phyloP scores from a whole-genome alignment of 2,329 filamentous ascomycete genomes.

The Ophidiomyces ophidiicola region DNA sequence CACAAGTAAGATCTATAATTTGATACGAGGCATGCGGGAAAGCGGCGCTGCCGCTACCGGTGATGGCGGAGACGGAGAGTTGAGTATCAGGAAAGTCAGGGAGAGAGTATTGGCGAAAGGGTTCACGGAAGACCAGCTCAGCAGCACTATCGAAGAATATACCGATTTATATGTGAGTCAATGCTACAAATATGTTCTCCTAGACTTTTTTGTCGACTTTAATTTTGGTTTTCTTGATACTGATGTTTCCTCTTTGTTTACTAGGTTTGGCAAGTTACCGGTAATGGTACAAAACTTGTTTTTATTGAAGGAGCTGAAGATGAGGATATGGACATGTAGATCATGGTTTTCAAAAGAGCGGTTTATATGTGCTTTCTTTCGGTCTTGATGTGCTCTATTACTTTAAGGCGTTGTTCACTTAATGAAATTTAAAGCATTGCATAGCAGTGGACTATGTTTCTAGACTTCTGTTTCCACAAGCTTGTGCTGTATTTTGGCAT shows the following conservation, averaged over 20 bases:
- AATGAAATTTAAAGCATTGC: too few relatives aligned
- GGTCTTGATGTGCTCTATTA: too few relatives aligned
- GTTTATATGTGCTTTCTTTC: too few relatives aligned
- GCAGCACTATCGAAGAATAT: constrained; percentile 79
- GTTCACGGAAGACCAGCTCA: constrained; percentile 89
- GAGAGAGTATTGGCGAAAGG: constrained; percentile 91
- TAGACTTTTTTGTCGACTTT: not conserved
- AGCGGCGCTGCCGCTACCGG: constrained; percentile 68
- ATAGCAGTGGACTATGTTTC: too few relatives aligned
- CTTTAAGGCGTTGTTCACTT: too few relatives aligned
- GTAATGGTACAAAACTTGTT: constrained; percentile 56
- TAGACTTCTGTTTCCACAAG: too few relatives aligned
- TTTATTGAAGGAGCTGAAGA: constrained; percentile 54
- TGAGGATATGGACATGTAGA: constrained; percentile 39
- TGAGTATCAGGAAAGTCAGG: constrained; percentile 78
- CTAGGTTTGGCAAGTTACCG: constrained; percentile 67
- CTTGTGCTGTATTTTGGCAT: too few relatives aligned
- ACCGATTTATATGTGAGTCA: constrained; percentile 74
- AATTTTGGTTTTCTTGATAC: not conserved
- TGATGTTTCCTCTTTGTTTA: not conserved
- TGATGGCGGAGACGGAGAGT: constrained; percentile 58
- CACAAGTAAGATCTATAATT: constrained; percentile 84
- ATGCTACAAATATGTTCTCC: constrained; percentile 12
- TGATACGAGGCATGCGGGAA: constrained; percentile 79
- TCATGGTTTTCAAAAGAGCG: too few relatives aligned